Conservation (phyloP, 2,329 filamentous ascomycete species). For the Trichoderma sp. region DNA sequence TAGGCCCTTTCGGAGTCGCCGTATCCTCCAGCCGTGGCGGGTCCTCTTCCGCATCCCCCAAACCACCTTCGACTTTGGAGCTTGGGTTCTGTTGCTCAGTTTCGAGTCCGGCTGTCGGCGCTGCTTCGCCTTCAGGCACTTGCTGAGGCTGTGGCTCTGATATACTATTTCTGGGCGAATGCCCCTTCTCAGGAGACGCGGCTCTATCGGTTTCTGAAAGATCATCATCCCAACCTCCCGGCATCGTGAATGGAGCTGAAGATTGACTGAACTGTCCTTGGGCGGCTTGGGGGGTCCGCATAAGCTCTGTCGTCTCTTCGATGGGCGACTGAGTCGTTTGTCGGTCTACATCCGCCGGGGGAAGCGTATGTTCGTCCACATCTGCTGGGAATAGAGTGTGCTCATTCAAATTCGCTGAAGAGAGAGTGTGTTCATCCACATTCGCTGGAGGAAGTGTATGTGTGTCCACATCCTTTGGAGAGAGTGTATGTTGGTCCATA, state of each 20-base stretch:
- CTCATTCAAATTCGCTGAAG: neutral
- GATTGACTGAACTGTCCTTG: constrained; percentile 26
- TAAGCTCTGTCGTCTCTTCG: neutral
- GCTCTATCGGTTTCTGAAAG: constrained; percentile 30
- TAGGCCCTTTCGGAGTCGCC: constrained; percentile 55
- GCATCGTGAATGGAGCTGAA: constrained; percentile 44
- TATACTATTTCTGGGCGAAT: constrained; percentile 22
- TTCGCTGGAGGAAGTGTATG: too few species aligned
- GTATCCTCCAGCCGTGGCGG: constrained; percentile 43
- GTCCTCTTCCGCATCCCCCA: constrained; percentile 25
- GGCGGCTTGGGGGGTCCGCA: constrained; percentile 6
- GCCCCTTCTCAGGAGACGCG: constrained; percentile 22
- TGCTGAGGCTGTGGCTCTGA: neutral
- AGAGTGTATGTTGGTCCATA: neutral
- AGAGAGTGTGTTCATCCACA: neutral
- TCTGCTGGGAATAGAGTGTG: neutral
- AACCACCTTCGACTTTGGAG: constrained; percentile 34
- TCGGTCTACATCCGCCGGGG: neutral
- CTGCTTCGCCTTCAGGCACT: neutral
- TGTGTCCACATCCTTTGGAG: too few species aligned
- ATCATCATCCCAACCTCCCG: constrained; percentile 53
- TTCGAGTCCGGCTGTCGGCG: neutral
- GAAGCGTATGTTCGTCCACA: neutral
- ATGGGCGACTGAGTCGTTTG: neutral
- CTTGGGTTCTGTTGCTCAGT: constrained; percentile 32